Base-by-base conservation (phyloP, 441 rosid genomes). In the Melastoma candidum region DNA sequence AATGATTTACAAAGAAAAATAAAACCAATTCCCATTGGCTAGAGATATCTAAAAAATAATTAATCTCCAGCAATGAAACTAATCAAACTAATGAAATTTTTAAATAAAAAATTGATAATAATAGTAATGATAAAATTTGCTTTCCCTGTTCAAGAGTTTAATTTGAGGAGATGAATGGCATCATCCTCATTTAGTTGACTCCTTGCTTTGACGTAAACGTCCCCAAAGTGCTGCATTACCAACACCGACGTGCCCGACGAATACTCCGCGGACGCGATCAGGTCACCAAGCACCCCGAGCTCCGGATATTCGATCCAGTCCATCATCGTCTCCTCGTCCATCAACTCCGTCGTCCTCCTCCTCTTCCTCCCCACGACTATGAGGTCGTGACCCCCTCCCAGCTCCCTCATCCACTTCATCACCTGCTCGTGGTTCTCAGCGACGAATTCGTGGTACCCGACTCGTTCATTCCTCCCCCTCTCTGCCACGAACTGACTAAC, bases 241-340 rank as follows among this genome's bases (percentile, higher is more conserved):
- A 60, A 32, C 46, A 51, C 63, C 12, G 47, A 60, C 24, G 48
- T 9, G 22, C 41, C 50, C 14, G 26, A 36, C n/a, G 24, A 50
- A 45, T 50, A 60, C 17, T 60, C 63, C 27, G 46, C 1, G 3
- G 63, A 44, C 12, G 36, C 55, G 12, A 60, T n/a, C 6, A 43
- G 24, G 46, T 51, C 63, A 3, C 57, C 57, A 4, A 60, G 46
- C 12, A 60, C 49, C 48, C 63, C 63, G 8, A 60, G 57, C 32
- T 60, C 57, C 11, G 63, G 63, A 46, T 60, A 13, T 10, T 60
- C 46, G 36, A 45, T 51, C 57, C 57, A 60, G 9, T 17, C 14
- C 50, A 51, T 25, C 63, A 60, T 60, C 39, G 41, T 46, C 2
- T 60, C 57, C 27, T 60, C 57, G 11, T 36, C 29, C 50, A 60